Evolutionary conservation across 2,329 filamentous ascomycete genomes (phyloP).

Genomic region (Neurospora sp.): DNA sequence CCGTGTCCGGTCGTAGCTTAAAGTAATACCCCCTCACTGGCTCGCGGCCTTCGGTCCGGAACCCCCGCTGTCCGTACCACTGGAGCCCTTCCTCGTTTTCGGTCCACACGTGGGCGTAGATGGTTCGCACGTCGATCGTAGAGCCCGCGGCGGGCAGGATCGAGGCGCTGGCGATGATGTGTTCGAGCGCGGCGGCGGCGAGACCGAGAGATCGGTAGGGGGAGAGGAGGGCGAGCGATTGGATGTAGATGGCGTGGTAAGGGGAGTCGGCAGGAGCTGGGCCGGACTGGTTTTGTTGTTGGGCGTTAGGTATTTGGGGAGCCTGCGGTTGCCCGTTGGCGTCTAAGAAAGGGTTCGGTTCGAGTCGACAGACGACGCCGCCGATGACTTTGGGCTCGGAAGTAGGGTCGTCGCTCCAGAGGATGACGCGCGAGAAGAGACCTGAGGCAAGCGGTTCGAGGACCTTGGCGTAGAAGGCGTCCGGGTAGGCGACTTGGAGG

Average conservation of each 20-base stretch:
- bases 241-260: conserved; percentile 49
- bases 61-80: conserved; percentile 53
- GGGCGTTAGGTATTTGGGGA: not conserved
- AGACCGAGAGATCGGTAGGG: conserved; percentile 53
- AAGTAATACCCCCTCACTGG: conserved; percentile 51
- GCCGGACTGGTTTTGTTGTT: conserved; percentile 1
- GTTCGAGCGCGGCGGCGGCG: conserved; percentile 45
- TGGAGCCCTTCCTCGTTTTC: conserved; percentile 51
- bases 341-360: conserved; percentile 32
- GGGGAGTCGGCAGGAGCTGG: conserved; percentile 11
- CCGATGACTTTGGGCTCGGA: conserved; percentile 44
- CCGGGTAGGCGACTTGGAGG: conserved; percentile 53
- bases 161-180: conserved; percentile 35
- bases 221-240: conserved; percentile 51
- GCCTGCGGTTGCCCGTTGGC: conserved; percentile 8
- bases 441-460: conserved; percentile 38
- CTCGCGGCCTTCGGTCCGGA: conserved; percentile 33
- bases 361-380: conserved; percentile 52
- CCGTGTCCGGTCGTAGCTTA: conserved; percentile 49
- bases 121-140: conserved; percentile 28
- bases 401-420: conserved; percentile 37
- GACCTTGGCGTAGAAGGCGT: conserved; percentile 50
- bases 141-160: conserved; percentile 23
- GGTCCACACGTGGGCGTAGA: conserved; percentile 61
- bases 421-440: conserved; percentile 50